phyloP scores from a whole-genome alignment of 164 flowering plant species.

The Macadamia integrifolia region DNA sequence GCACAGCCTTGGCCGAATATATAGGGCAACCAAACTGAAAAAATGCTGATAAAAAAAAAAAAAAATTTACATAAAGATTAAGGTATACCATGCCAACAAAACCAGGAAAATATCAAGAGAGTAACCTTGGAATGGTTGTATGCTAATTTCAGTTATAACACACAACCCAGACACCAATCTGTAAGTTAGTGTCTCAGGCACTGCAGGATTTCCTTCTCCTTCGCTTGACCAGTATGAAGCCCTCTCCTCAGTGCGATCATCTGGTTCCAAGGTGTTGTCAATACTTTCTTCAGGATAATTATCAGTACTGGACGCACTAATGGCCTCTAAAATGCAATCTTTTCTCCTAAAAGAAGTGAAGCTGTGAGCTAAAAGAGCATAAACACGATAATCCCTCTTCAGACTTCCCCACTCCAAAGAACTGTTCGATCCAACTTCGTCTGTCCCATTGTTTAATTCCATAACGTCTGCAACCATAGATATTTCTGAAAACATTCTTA shows the following conservation, averaged over 20 bases:
- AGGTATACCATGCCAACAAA: neutral
- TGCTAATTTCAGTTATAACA: constrained; percentile 54
- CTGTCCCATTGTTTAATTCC: constrained; percentile 19
- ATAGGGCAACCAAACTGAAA: constrained; percentile 42
- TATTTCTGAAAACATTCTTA: constrained; percentile 53
- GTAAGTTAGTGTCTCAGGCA: constrained; percentile 65
- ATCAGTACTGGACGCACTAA: constrained; percentile 95
- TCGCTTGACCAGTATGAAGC: constrained; percentile 91
- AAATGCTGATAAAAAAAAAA: constrained; percentile 24
- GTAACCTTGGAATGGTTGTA: constrained; percentile 84
- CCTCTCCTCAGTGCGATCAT: constrained; percentile 30
- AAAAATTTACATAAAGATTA: neutral
- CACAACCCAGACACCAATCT: constrained; percentile 45
- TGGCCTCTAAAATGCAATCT: constrained; percentile 43
- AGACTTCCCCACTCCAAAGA: constrained; percentile 31
- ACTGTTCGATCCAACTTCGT: constrained; percentile 26
- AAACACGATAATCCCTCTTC: constrained; percentile 50
- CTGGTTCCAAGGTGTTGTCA: constrained; percentile 55
- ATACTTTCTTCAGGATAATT: constrained; percentile 68
- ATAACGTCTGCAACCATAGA: constrained; percentile 26
- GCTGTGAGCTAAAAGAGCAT: constrained; percentile 47
- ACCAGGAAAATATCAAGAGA: neutral
- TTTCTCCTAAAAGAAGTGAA: constrained; percentile 16
- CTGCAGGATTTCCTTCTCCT: constrained; percentile 53
- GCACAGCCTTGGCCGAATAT: constrained; percentile 45